These are phyloP conservation scores for Colletotrichum sp. DNA, from an alignment of 2,329 filamentous ascomycete genomes.

Conservation along the genomic window DNA sequence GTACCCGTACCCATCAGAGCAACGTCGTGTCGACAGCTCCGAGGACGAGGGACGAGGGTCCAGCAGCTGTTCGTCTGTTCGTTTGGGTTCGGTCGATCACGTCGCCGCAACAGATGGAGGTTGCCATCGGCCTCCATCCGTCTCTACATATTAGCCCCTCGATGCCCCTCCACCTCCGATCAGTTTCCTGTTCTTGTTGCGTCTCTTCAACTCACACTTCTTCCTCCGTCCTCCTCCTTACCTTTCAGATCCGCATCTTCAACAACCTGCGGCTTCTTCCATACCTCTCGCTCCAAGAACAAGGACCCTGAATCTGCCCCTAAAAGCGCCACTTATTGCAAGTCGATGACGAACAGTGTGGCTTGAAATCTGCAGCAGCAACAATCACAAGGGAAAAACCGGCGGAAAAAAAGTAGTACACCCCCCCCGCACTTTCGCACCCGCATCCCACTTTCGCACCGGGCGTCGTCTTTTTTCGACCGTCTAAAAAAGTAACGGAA, in stretches of 20 bases:
- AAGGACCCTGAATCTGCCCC: not conserved
- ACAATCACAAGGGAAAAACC: constrained; percentile 4
- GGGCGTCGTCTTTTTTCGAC: not conserved
- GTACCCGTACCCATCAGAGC: not conserved
- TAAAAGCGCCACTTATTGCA: not conserved
- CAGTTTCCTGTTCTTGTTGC: not conserved
- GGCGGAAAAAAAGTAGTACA: not conserved
- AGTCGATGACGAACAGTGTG: constrained; percentile 21
- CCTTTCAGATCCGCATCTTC: not conserved
- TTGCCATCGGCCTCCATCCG: not conserved
- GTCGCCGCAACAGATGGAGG: not conserved
- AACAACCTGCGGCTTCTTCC: not conserved
- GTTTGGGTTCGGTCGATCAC: constrained; percentile 11
- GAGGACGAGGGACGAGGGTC: constrained; percentile 2
- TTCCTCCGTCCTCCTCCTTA: not conserved
- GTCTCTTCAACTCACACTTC: not conserved
- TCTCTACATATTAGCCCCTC: constrained; percentile 19
- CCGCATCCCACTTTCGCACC: constrained; percentile 13
- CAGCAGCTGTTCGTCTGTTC: not conserved
- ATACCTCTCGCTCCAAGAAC: not conserved
- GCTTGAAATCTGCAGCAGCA: constrained; percentile 1
- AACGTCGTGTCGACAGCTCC: constrained; percentile 7
- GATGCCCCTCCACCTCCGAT: constrained; percentile 8
- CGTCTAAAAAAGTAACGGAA: constrained; percentile 8
- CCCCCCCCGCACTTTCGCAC: constrained; percentile 12